Evolutionary conservation across 2,329 filamentous ascomycete species (phyloP), one percentile per base, ranked within the genome.

Genomic region (Hymenoscyphus albidus): DNA sequence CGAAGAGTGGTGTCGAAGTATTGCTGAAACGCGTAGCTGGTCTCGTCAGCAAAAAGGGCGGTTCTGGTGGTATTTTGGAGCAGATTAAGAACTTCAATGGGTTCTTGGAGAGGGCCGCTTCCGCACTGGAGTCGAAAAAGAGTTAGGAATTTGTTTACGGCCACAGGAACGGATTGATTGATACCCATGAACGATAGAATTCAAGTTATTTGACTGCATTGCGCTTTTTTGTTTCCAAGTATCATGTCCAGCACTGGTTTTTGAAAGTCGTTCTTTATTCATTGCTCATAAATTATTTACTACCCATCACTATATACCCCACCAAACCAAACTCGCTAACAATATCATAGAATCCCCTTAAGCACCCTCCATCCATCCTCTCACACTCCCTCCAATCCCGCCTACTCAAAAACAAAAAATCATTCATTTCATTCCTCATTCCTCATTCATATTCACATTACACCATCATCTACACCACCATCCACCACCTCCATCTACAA

Each of bases 31-130:
- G 79, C 32, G 77, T 88, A 5, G 78, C 83, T 0, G 80, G 82
- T 44, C 80, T 86, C 70, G 82, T 82, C 1, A 84, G 82, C 70
- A 81, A 78, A 48, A 75, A 76, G 22, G 80, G 81, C 61, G 77
- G 78, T 9, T 78, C 79, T 0, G 84, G 84, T 27, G 84, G 84
- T 2, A 76, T 82, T 4, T 76, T 89, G 67, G 80, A 78, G 65
- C 82, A 85, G 72, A 81, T 89, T 62, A 81, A 77, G 65, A 82
- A 85, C 58, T 89, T 89, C 70, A 89, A 89, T 68, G 80, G 80
- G 39, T 86, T 89, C 68, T 76, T 89, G 59, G 87, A 89, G 73
- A 80, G 87, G 27, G 80, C 85, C 5, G 86, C 85, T 2, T 74
- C 79, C 38, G 83, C 81, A 39, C 76, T 89, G 55, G 86, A 88